Percentiles rank a stretch among this genome's conserved stretches.
Evolutionary conservation across 129 eudicot species (phyloP).

Genomic region (Daucus carota): DH1_v3.0 NC_030381.2:42330501-42331000

Average conservation of each 20-base stretch:
- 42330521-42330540: not conserved
- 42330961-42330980: too few species aligned
- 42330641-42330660: conserved; percentile 7
- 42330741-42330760: not conserved
- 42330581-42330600: not conserved
- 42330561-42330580: conserved; percentile 4
- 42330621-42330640: conserved; percentile 12
- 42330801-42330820: too few species aligned
- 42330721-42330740: conserved; percentile 13
- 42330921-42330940: too few species aligned
- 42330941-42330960: too few species aligned
- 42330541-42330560: not conserved
- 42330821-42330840: too few species aligned
- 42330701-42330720: conserved; percentile 7
- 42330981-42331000: too few species aligned
- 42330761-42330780: not conserved
- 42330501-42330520: not conserved
- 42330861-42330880: too few species aligned
- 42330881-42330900: too few species aligned
- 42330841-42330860: too few species aligned
- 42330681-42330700: conserved; percentile 14
- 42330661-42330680: not conserved
- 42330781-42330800: too few species aligned
- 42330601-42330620: conserved; percentile 9
- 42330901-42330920: too few species aligned